A percentile compares a stretch with the other conserved stretches of the same genome.
Evolutionary conservation across 306 rosid genomes (phyloP).

Genomic region (Vigna mungo): DNA sequence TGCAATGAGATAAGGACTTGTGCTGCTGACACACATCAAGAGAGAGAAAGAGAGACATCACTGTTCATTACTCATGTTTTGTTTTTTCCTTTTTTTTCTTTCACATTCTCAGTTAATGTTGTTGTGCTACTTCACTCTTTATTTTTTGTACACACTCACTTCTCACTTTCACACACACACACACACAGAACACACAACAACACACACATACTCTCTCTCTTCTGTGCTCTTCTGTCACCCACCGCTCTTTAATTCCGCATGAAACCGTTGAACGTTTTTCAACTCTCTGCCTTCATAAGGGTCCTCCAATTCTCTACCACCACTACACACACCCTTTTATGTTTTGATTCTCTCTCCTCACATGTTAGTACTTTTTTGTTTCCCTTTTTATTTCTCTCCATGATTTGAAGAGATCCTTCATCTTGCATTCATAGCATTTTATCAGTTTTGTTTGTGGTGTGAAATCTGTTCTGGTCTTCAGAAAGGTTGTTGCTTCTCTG

Average conservation of each 20-base stretch:
- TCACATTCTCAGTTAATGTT: conserved; percentile 47
- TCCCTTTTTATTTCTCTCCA: not conserved
- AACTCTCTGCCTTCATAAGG: conserved; percentile 41
- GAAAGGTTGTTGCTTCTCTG: conserved; percentile 20
- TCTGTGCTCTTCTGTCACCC: conserved; percentile 48
- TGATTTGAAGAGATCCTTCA: conserved; percentile 16
- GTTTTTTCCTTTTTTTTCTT: conserved; percentile 28
- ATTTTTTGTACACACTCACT: conserved; percentile 21
- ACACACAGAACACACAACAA: conserved; percentile 23
- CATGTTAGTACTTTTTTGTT: conserved; percentile 50
- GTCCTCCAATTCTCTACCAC: not conserved
- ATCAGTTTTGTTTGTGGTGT: conserved; percentile 5
- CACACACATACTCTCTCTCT: conserved; percentile 42
- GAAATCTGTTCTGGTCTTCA: conserved; percentile 14
- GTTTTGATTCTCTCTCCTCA: conserved; percentile 42
- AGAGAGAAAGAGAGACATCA: conserved; percentile 39
- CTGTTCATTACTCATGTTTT: conserved; percentile 42
- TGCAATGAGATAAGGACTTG: conserved; percentile 71
- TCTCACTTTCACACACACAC: conserved; percentile 34
- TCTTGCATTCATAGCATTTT: conserved; percentile 42
- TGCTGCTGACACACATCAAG: conserved; percentile 58
- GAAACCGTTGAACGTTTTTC: conserved; percentile 56
- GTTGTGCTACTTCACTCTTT: conserved; percentile 35
- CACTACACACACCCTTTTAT: not conserved
- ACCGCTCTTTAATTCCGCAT: conserved; percentile 50